Evolutionary conservation across 352 stramenopile genomes (phyloP), one percentile per base, ranked within the genome.

Genomic region (Phytophthora sojae): DNA sequence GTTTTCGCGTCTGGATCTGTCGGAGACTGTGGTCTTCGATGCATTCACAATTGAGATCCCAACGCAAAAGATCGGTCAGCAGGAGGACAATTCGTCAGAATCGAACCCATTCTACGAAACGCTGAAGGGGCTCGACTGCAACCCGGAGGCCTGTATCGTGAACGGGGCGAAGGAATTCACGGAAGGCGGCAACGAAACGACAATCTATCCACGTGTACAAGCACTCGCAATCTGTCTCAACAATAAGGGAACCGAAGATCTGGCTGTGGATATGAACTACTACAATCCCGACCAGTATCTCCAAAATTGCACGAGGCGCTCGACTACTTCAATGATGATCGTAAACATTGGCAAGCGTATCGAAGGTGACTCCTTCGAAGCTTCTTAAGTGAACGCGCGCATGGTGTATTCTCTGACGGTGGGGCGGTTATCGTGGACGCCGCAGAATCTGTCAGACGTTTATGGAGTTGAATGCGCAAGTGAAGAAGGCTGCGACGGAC

Each of bases 351-450:
- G 56, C 1, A 66, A 66, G 12, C 64, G 64, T 2, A 53, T 65
- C 23, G 56, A 61, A 57, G 64, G 64, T 29, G 64, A 65, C 6
- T 29, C 47, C 17, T 61, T 71, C 9, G 37, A 60, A 39, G 26
- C 17, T 26, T 29, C 45, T 52, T 47, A 6, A 4, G 25, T 61
- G 15, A 66, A 71, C 4, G 64, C 57, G 44, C 45, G 44, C 0
- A 51, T 73, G 30, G 44, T 73, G 19, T 73, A 73, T 47, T 73
- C 69, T 8, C 30, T 76, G 8, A 73, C 69, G 4, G 52, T 76
- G 3, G 69, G 69, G 4, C 57, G 67, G 11, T 54, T 73, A 29
- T 73, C 69, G 14, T 77, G 66, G 59, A 45, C 0, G 39, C 21
- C 52, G 15, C 49, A 71, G 15, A 17, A 71, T 37, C 14, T 71